A percentile compares a stretch with the other conserved stretches of the same genome.
phyloP scores from a whole-genome alignment of 208 protist species.

The Acanthamoeba culbertsoni region DNA sequence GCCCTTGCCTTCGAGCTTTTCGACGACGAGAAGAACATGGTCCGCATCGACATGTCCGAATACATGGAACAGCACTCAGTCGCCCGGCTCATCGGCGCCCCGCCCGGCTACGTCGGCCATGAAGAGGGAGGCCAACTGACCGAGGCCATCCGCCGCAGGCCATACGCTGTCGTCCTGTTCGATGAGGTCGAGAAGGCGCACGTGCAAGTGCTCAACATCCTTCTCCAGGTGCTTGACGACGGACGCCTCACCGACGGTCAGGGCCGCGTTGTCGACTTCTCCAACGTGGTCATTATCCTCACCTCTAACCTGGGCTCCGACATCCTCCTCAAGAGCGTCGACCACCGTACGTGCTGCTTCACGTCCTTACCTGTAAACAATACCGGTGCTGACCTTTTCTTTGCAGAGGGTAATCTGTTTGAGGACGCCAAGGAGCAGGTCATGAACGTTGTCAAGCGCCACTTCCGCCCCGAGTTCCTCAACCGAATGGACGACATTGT shows the following conservation, averaged over 20 bases:
- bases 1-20: constrained; percentile 94
- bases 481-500: constrained; percentile 98
- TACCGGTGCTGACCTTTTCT: too few relatives aligned
- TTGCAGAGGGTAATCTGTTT: too few relatives aligned
- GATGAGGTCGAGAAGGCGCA: constrained; percentile 99
- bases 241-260: constrained; percentile 97
- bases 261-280: constrained; percentile 96
- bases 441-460: constrained; percentile 87
- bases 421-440: constrained; percentile 82
- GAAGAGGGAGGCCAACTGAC: constrained; percentile 98
- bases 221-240: constrained; percentile 97
- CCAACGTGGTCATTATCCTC: constrained; percentile 97
- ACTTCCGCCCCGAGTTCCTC: constrained; percentile 97
- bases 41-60: constrained; percentile 98
- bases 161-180: constrained; percentile 97
- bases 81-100: constrained; percentile 95
- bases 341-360: not conserved
- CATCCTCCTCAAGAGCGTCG: constrained; percentile 81
- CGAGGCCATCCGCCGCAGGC: constrained; percentile 96
- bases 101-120: constrained; percentile 98
- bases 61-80: constrained; percentile 97
- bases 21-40: constrained; percentile 95
- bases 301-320: constrained; percentile 95
- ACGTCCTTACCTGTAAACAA: too few relatives aligned
- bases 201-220: constrained; percentile 94